Evolutionary conservation across 2,329 filamentous ascomycete genomes (phyloP).

Genomic region (Trichoderma afroharzianum): DNA sequence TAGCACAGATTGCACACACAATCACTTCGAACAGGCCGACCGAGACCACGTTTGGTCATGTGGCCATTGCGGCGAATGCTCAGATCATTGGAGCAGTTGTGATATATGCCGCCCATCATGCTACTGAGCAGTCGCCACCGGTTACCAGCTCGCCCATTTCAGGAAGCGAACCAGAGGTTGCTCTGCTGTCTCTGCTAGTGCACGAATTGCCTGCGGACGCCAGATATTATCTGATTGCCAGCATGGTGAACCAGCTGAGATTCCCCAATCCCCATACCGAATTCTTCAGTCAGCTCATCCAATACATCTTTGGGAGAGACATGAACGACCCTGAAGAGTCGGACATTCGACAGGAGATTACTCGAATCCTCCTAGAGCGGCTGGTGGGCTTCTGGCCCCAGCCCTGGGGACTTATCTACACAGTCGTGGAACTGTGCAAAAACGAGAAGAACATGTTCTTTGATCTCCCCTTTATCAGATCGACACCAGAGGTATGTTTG

Average conservation of each 20-base stretch:
- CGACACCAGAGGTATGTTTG: slow-evolving; percentile 71
- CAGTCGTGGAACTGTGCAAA: slow-evolving; percentile 83
- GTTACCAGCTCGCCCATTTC: slow-evolving; percentile 54
- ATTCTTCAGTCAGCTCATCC: slow-evolving; percentile 83
- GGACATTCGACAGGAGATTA: slow-evolving; percentile 86
- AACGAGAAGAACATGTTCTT: slow-evolving; percentile 91
- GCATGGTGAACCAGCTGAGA: slow-evolving; percentile 87
- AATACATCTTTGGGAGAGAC: slow-evolving; percentile 81
- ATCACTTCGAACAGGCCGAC: slow-evolving; percentile 59
- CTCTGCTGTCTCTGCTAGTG: slow-evolving; percentile 71
- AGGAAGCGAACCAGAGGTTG: slow-evolving; percentile 53
- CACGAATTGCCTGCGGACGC: slow-evolving; percentile 72
- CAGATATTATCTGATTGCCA: slow-evolving; percentile 78
- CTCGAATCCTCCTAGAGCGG: slow-evolving; percentile 81
- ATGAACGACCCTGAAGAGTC: slow-evolving; percentile 68
- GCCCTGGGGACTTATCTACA: slow-evolving; percentile 90
- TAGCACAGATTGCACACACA: slow-evolving; percentile 72
- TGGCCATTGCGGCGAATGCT: slow-evolving; percentile 65
- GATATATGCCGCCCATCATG: slow-evolving; percentile 74
- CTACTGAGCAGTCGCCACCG: slow-evolving; percentile 56
- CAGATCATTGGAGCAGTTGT: slow-evolving; percentile 76
- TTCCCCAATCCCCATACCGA: slow-evolving; percentile 87
- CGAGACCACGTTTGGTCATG: slow-evolving; percentile 62
- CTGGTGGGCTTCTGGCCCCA: slow-evolving; percentile 87
- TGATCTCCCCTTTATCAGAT: slow-evolving; percentile 87